Conservation (phyloP, 2,329 filamentous ascomycete genomes). For the Teratosphaeria zuluensis region DNA sequence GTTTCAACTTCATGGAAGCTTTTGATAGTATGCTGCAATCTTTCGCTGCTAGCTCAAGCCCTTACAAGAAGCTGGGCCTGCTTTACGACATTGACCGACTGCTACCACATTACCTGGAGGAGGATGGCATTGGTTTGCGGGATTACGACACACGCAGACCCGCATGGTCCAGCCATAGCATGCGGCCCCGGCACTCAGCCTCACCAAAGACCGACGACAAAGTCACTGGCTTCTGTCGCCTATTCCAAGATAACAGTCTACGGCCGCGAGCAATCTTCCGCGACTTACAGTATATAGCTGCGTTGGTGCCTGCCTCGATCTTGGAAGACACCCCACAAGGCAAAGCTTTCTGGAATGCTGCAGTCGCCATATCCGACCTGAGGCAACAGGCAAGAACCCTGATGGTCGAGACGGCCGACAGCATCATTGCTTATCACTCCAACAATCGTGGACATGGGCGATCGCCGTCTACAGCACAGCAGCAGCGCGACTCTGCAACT, state of each 20-base stretch:
- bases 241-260: slow-evolving; percentile 36
- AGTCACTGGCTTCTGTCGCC: slow-evolving; percentile 5
- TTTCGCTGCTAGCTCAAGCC: slow-evolving; percentile 84
- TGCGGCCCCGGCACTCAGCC: slow-evolving; percentile 27
- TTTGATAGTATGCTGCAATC: slow-evolving; percentile 72
- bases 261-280: slow-evolving; percentile 40
- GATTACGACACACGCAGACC: background rate
- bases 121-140: background rate
- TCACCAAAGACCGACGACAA: slow-evolving; percentile 20
- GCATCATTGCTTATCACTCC: slow-evolving; percentile 59
- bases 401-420: slow-evolving; percentile 67
- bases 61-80: slow-evolving; percentile 73
- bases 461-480: slow-evolving; percentile 23
- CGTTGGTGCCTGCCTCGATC: slow-evolving; percentile 48
- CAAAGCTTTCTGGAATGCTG: slow-evolving; percentile 85
- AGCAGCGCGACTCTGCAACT: slow-evolving; percentile 23
- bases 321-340: slow-evolving; percentile 47
- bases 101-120: slow-evolving; percentile 6
- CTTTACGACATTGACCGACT: slow-evolving; percentile 75
- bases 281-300: slow-evolving; percentile 47
- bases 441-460: slow-evolving; percentile 44
- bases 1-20: slow-evolving; percentile 56
- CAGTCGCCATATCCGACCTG: slow-evolving; percentile 74
- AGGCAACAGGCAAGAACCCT: slow-evolving; percentile 81
- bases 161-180: background rate